phyloP scores from a whole-genome alignment of 495 filamentous ascomycete genomes.

The Barbatosphaeria neglecta region DNA sequence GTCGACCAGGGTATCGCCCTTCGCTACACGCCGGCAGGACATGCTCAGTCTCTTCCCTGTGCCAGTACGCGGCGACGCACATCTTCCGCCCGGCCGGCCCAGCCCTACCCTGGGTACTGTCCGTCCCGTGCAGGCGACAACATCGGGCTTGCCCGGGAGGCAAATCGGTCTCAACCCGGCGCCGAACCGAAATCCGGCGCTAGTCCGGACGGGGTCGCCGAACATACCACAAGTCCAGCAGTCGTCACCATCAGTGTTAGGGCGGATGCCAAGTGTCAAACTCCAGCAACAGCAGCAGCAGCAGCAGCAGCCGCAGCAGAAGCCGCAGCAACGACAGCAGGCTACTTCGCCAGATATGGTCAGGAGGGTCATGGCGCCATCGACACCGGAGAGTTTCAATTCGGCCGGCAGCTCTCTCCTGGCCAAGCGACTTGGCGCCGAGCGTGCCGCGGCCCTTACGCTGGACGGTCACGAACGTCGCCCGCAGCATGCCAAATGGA shows the following conservation, averaged over 20 bases:
- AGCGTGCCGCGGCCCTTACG: slow-evolving; percentile 28
- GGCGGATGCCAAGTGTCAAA: background rate
- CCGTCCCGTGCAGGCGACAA: background rate
- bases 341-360: background rate
- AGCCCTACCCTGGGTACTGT: slow-evolving; percentile 14
- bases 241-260: background rate
- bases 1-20: slow-evolving; percentile 22
- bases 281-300: slow-evolving; percentile 1
- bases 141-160: background rate
- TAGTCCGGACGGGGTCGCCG: slow-evolving; percentile 16
- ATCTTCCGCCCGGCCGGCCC: slow-evolving; percentile 16
- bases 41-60: slow-evolving; percentile 17
- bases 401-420: slow-evolving; percentile 24
- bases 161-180: slow-evolving; percentile 8
- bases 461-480: slow-evolving; percentile 12
- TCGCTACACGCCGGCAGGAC: slow-evolving; percentile 19
- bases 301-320: slow-evolving; percentile 2
- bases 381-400: slow-evolving; percentile 8
- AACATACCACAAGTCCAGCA: slow-evolving; percentile 6
- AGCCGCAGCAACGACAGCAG: background rate
- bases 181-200: slow-evolving; percentile 12
- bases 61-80: slow-evolving; percentile 18
- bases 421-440: slow-evolving; percentile 36
- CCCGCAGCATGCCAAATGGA: slow-evolving; percentile 3
- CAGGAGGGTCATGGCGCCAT: slow-evolving; percentile 6